Percentiles rank a stretch among this genome's conserved stretches.
Conservation (phyloP, 352 stramenopile genomes). For the Pilasporangium apinafurcum region DNA sequence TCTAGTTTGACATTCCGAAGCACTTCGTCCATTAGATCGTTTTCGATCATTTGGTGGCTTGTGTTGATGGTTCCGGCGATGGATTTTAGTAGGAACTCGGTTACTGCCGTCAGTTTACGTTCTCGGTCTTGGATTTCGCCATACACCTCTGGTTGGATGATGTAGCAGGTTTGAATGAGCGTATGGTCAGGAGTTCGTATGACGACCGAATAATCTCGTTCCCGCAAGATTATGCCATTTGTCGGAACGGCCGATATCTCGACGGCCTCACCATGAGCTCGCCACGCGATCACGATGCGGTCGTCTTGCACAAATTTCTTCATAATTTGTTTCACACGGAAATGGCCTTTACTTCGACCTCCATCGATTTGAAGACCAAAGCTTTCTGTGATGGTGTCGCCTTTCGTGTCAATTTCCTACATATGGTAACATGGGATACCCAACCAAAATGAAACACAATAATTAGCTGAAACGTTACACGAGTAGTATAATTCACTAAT, state of each 20-base stretch:
- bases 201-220: slow-evolving; percentile 60
- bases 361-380: slow-evolving; percentile 44
- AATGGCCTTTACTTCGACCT: slow-evolving; percentile 38
- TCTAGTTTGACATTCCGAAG: too few relatives aligned
- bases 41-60: slow-evolving; percentile 4
- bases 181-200: slow-evolving; percentile 26
- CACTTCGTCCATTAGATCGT: slow-evolving; percentile 5
- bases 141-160: slow-evolving; percentile 44
- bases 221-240: slow-evolving; percentile 45
- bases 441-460: too few relatives aligned
- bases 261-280: slow-evolving; percentile 40
- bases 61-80: too few relatives aligned
- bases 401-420: slow-evolving; percentile 33
- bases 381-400: slow-evolving; percentile 49
- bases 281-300: slow-evolving; percentile 59
- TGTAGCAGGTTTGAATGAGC: slow-evolving; percentile 70
- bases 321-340: slow-evolving; percentile 47
- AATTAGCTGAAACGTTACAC: slow-evolving; percentile 7
- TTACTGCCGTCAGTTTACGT: slow-evolving; percentile 53
- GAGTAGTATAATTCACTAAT: slow-evolving; percentile 4
- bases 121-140: slow-evolving; percentile 53
- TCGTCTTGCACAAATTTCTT: slow-evolving; percentile 42
- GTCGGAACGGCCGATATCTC: slow-evolving; percentile 44
- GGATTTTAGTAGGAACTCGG: slow-evolving; percentile 63
- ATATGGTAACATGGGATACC: background rate